phyloP scores from a whole-genome alignment of 2,329 filamentous ascomycete genomes.

The Emmonsiellopsis sp. region DNA sequence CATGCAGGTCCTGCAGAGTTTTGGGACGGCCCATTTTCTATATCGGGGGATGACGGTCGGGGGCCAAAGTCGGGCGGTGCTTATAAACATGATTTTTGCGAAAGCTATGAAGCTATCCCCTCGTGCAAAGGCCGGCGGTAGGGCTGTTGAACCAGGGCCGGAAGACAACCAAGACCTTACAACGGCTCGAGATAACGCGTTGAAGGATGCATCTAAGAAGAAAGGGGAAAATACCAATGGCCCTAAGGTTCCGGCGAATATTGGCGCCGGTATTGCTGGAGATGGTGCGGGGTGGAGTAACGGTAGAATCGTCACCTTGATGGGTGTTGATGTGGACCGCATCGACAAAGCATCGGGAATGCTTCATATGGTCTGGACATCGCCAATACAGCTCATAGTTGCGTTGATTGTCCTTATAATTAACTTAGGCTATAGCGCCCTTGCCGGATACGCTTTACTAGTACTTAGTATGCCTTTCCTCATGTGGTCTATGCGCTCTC shows the following conservation, averaged over 20 bases:
- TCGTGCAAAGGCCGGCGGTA: conserved; percentile 74
- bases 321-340: conserved; percentile 92
- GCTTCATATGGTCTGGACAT: conserved; percentile 87
- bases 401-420: conserved; percentile 72
- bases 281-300: conserved; percentile 85
- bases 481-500: conserved; percentile 62
- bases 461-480: conserved; percentile 69
- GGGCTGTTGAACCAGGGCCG: conserved; percentile 30
- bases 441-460: conserved; percentile 78
- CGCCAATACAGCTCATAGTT: conserved; percentile 67
- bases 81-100: conserved; percentile 83
- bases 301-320: conserved; percentile 81
- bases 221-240: conserved; percentile 23
- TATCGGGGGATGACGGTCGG: conserved; percentile 88
- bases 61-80: conserved; percentile 67
- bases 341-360: conserved; percentile 80
- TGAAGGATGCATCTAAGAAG: conserved; percentile 26
- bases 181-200: conserved; percentile 33
- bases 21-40: conserved; percentile 82
- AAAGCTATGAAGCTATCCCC: conserved; percentile 86
- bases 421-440: conserved; percentile 81
- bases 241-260: conserved; percentile 29
- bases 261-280: conserved; percentile 44
- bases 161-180: conserved; percentile 34
- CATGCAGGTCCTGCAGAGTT: conserved; percentile 76